These are phyloP conservation scores for Cerrena zonata DNA, from an alignment of 1,284 basidiomycete genomes.

Conservation along the genomic window DNA sequence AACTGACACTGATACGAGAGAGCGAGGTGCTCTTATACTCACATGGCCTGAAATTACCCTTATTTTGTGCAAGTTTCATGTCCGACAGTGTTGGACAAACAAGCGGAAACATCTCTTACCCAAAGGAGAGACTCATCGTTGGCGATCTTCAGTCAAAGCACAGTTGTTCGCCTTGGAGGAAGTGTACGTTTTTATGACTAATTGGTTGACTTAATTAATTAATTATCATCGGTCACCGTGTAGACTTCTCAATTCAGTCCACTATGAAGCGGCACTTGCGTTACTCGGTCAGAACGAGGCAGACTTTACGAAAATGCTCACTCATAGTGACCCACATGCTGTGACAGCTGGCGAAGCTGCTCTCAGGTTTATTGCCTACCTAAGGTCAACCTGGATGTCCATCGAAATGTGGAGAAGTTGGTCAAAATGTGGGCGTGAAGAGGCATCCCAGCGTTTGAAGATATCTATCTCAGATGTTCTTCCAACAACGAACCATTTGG, in stretches of 20 bases:
- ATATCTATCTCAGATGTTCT: conserved; percentile 25
- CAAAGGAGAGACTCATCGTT: not conserved
- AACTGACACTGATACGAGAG: conserved; percentile 34
- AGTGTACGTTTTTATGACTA: conserved; percentile 8
- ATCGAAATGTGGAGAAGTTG: conserved; percentile 24
- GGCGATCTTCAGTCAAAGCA: conserved; percentile 5
- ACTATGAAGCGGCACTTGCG: conserved; percentile 4
- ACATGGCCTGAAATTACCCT: conserved; percentile 28
- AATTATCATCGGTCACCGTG: no score
- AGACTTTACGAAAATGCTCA: not conserved
- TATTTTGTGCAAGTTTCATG: conserved; percentile 36
- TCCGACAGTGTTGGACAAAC: conserved; percentile 36
- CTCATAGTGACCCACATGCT: not conserved
- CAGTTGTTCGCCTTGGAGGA: conserved; percentile 3
- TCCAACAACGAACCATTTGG: conserved; percentile 36
- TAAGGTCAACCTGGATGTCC: conserved; percentile 3
- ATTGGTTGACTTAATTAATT: no score
- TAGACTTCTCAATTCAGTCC: conserved; percentile 1
- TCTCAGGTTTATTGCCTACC: conserved; percentile 2
- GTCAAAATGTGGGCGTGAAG: conserved; percentile 22
- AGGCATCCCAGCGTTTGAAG: conserved; percentile 20
- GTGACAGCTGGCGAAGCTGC: conserved; percentile 1
- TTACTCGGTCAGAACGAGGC: conserved; percentile 6
- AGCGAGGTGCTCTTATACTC: conserved; percentile 26
- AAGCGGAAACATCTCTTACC: conserved; percentile 17